Evolutionary conservation across 2,329 filamentous ascomycete genomes (phyloP), one percentile per base, ranked within the genome.

Genomic region (Colletotrichum paranaense): DNA sequence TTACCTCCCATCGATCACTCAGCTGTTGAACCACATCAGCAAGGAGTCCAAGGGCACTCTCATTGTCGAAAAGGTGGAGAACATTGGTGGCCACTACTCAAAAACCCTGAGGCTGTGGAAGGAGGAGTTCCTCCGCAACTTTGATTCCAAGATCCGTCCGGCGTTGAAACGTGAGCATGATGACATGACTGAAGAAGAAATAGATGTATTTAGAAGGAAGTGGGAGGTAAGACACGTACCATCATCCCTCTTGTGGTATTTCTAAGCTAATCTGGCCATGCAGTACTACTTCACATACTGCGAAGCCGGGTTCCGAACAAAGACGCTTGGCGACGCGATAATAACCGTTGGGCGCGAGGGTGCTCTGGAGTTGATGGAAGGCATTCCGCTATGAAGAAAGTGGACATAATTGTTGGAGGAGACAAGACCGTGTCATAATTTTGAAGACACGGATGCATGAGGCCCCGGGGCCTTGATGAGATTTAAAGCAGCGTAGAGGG

Each of bases 281-380:
- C 74, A 91, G 85, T 95, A 94, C 78, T 95, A 94, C 79, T 95
- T 94, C 81, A 86, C 89, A 26, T 94, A 94, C 79, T 94, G 92
- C 75, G 92, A 94, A 80, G 92, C 92, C 52, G 92, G 92, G 0
- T 94, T 95, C 78, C 84, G 88, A 71, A 92, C 90, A 6, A 94
- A 94, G 82, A 93, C 91, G 2, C 80, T 95, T 24, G 92, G 92
- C 2, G 92, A 94, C 81, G 91, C 91, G 1, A 93, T 94, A 62
- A 90, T 95, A 75, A 94, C 91, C 0, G 90, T 93, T 12, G 90
- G 89, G 2, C 86, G 91, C 55, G 91, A 93, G 78, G 90, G 91
- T 2, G 87, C 90, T 3, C 80, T 90, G 78, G 90, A 93, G 81
- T 86, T 93, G 84, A 92, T 94, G 88, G 92, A 93, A 78, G 89